Percentiles rank a stretch among this genome's conserved stretches.
Evolutionary conservation across 148 eudicot genomes (phyloP).

Genomic region (Amaranthus hypochondriacus): DNA sequence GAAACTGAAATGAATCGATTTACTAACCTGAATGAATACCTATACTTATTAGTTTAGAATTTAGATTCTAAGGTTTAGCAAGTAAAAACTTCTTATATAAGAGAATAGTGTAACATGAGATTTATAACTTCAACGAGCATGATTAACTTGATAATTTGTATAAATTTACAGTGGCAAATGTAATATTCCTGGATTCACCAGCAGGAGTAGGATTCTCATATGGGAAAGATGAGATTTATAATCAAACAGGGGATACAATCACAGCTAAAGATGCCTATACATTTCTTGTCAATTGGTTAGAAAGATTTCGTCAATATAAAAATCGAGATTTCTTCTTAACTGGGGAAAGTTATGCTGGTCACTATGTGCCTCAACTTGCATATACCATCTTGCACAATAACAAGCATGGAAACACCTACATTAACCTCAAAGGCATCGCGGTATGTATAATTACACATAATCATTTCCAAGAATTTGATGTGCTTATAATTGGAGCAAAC

Average conservation of each 20-base stretch:
- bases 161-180: slow-evolving; percentile 44
- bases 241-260: slow-evolving; percentile 35
- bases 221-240: slow-evolving; percentile 36
- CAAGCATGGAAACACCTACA: slow-evolving; percentile 20
- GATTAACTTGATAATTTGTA: background rate
- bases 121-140: too few species aligned
- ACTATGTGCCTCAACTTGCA: slow-evolving; percentile 54
- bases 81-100: too few species aligned
- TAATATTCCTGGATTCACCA: slow-evolving; percentile 58
- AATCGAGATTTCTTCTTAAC: slow-evolving; percentile 40
- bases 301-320: slow-evolving; percentile 62
- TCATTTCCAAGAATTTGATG: too few species aligned
- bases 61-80: too few species aligned
- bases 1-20: too few species aligned
- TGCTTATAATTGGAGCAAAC: too few species aligned
- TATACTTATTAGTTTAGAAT: too few species aligned
- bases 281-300: slow-evolving; percentile 49
- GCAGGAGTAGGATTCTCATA: slow-evolving; percentile 65
- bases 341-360: slow-evolving; percentile 64
- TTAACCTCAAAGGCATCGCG: slow-evolving; percentile 45
- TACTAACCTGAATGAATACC: too few species aligned
- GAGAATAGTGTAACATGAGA: too few species aligned
- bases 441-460: slow-evolving; percentile 18
- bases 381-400: slow-evolving; percentile 35
- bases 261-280: slow-evolving; percentile 51